Evolutionary conservation across 1,284 basidiomycete genomes (phyloP).

Genomic region (Moesziomyces globuligerus): DNA sequence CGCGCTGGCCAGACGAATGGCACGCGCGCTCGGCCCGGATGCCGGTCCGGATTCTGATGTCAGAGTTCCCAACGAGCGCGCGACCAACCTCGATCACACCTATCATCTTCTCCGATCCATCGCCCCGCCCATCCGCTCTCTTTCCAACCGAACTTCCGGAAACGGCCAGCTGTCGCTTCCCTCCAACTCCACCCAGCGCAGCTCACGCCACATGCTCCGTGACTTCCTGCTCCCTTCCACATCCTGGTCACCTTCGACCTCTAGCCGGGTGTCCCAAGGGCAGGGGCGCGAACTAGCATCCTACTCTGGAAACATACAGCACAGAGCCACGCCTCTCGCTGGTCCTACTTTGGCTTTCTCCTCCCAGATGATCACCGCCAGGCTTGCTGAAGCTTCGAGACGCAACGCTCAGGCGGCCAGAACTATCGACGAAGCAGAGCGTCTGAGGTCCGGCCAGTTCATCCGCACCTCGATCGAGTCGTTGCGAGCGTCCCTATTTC

Average conservation of each 20-base stretch:
- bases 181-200: background rate
- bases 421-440: constrained; percentile 25
- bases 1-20: constrained; percentile 9
- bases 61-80: background rate
- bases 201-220: constrained; percentile 4
- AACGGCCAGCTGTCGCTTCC: background rate
- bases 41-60: constrained; percentile 1
- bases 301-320: constrained; percentile 1
- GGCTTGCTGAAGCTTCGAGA: constrained; percentile 27
- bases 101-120: constrained; percentile 26
- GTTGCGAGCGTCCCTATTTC: constrained; percentile 33
- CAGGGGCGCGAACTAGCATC: background rate
- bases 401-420: constrained; percentile 36
- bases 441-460: constrained; percentile 28
- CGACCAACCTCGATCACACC: constrained; percentile 13
- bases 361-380: constrained; percentile 12
- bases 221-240: constrained; percentile 12
- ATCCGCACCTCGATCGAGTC: constrained; percentile 39
- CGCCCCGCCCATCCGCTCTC: constrained; percentile 1
- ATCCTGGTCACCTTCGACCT: background rate
- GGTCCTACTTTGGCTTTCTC: constrained; percentile 2
- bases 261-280: background rate
- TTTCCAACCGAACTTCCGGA: background rate
- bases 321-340: background rate
- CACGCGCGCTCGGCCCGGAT: constrained; percentile 4